Evolutionary conservation across 2,329 filamentous ascomycete species (phyloP), one percentile per base, ranked within the genome.

Genomic region (Diaporthe amygdali): DNA sequence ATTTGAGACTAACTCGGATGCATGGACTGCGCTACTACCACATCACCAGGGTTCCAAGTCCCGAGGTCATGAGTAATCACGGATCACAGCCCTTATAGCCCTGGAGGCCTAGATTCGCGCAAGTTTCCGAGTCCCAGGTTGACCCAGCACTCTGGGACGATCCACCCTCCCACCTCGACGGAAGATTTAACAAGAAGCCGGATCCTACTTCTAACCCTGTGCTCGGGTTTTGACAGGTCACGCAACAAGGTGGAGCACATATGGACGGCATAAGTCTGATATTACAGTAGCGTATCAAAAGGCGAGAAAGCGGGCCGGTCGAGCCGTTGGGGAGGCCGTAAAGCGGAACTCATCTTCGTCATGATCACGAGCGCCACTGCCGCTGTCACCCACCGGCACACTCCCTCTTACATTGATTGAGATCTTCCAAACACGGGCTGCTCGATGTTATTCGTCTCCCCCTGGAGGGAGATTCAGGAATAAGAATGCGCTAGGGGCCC

Each of bases 121-220:
- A 63, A 61, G 55, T 5, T 27, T n/a, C 56, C 56, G 20, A 47
- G 41, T 47, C 39, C 56, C 44, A 47, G n/a, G 27, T 34, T 34
- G 59, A 49, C 59, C 59, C 59, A 64, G 15, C 59, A 49, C 30
- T 49, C 59, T 64, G 59, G 59, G 44, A 64, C 59, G 41, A 64
- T 64, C 59, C 59, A 64, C 59, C 46, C 10, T 30, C 49, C 59
- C 59, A 64, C 59, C 46, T 17, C 41, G 44, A 30, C n/a, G 8
- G 44, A 49, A 17, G 27, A 15, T 12, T 49, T 20, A 49, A 30
- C 41, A 64, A 30, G 44, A 30, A 30, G 41, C 20, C 41, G 41
- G 27, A 47, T 47, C 41, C 59, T 25, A 37, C 59, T 17, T 34
- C 5, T 34, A 15, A n/a, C 59, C 41, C 39, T 46, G 10, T 17